Evolutionary conservation across 345 rosid genomes (phyloP).

Genomic region (Linum trigynum): DNA sequence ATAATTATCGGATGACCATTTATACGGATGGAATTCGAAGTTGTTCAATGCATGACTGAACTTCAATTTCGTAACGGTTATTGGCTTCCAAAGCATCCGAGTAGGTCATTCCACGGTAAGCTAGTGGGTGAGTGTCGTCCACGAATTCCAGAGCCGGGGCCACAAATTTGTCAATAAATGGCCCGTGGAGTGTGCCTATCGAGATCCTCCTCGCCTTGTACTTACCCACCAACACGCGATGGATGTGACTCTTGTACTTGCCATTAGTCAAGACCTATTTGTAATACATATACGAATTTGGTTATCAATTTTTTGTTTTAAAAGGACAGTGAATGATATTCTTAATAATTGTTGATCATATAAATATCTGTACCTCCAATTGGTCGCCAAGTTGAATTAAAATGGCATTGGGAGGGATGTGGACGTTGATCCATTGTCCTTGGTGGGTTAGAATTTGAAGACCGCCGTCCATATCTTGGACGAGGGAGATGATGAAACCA

Average conservation of each 20-base stretch:
- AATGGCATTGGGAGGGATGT: conserved; percentile 14
- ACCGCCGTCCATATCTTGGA: neutral
- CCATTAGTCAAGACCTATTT: conserved; percentile 20
- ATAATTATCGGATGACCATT: no score
- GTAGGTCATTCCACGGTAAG: conserved; percentile 18
- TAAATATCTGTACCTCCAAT: conserved; percentile 15
- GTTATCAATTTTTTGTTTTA: neutral
- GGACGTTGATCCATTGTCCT: neutral
- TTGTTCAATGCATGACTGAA: neutral
- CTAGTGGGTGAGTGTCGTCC: conserved; percentile 6
- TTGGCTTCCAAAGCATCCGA: conserved; percentile 13
- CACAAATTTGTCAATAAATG: conserved; percentile 12
- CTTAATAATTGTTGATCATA: neutral
- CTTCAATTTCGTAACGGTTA: neutral
- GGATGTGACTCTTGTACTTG: neutral
- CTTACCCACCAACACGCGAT: conserved; percentile 16
- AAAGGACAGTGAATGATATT: neutral
- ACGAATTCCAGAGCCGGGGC: conserved; percentile 15
- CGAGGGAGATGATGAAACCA: conserved; percentile 2
- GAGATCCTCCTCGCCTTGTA: conserved; percentile 18
- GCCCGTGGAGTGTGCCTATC: conserved; percentile 22
- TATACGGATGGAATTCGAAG: neutral
- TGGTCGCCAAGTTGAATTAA: conserved; percentile 3
- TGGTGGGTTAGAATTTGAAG: no score
- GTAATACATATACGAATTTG: neutral